These are phyloP conservation scores for Hericium alpestre DNA, from an alignment of 768 basidiomycete species.

Conservation along the genomic window DNA sequence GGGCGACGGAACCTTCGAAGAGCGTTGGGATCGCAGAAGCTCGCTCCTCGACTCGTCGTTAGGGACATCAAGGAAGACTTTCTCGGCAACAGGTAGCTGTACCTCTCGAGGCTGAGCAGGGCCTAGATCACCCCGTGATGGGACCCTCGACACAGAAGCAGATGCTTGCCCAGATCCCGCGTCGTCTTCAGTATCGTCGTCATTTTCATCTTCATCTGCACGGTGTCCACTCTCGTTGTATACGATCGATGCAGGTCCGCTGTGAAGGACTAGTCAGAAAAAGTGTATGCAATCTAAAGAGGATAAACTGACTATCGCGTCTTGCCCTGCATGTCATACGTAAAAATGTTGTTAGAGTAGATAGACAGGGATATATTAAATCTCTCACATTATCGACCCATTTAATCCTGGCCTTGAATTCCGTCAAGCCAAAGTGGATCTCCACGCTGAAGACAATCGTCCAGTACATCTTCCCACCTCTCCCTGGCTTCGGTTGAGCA, in stretches of 20 bases:
- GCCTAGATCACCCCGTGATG: slow-evolving; percentile 33
- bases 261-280: slow-evolving; percentile 17
- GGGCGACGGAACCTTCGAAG: slow-evolving; percentile 12
- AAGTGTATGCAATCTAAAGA: neutral
- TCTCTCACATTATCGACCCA: slow-evolving; percentile 65
- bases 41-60: slow-evolving; percentile 6
- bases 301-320: slow-evolving; percentile 52
- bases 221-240: slow-evolving; percentile 74
- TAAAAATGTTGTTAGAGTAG: neutral
- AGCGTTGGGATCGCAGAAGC: slow-evolving; percentile 13
- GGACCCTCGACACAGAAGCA: slow-evolving; percentile 42
- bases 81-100: slow-evolving; percentile 17
- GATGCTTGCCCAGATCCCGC: slow-evolving; percentile 20
- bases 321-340: slow-evolving; percentile 37
- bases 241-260: slow-evolving; percentile 71
- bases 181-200: slow-evolving; percentile 59
- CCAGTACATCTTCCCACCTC: slow-evolving; percentile 65
- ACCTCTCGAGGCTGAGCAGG: slow-evolving; percentile 20
- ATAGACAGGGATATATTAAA: slow-evolving; percentile 3
- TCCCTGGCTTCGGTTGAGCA: slow-evolving; percentile 56
- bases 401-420: slow-evolving; percentile 74
- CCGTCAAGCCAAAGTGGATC: slow-evolving; percentile 74
- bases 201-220: slow-evolving; percentile 62
- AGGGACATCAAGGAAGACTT: slow-evolving; percentile 18
- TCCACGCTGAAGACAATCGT: slow-evolving; percentile 78